Base-by-base conservation (phyloP, 345 rosid species). In the Microcos paniculata region DNA sequence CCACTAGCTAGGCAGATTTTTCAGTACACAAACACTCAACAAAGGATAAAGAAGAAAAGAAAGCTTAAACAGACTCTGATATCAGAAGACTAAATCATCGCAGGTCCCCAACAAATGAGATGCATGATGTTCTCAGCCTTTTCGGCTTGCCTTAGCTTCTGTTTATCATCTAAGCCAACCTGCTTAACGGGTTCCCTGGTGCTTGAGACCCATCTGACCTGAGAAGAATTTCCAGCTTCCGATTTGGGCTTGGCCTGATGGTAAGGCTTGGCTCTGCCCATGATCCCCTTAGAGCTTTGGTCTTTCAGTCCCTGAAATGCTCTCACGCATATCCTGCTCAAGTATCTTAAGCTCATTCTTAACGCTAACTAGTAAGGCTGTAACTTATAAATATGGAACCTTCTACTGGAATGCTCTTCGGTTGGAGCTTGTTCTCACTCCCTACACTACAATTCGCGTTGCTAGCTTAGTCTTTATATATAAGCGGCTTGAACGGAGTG, bases 41-140 rank as follows among this genome's bases (percentile, higher is more conserved):
- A 26, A 26, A 33, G n/a, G n/a, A 33, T 3, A 12, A 6, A 14
- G 4, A 24, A 40, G 52, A 65, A 42, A 63, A 63, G 19, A 65
- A 23, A 23, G 30, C 48, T 65, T 19, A 13, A 42, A 65, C 51
- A 42, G 52, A 30, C 70, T 65, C 48, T 12, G 51, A 23, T 0
- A 24, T 65, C 13, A 6, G 5, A 14, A 61, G n/a, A 48, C 28
- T 62, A 48, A 48, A 62, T 48, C 46, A 24, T 48, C 40, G 12
- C 0, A 12, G 67, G 76, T 58, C 76, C 76, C 52, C 64, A 43
- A 26, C 76, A 58, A 28, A 72, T 59, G 8, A 58, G 55, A 42
- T 72, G 67, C 56, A 58, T 16, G 64, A 72, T 21, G 30, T 72
- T 56, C 65, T 72, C 75, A 40, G 66, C 76, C 42, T 72, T 72